A percentile compares a stretch with the other conserved stretches of the same genome.
These are phyloP conservation scores for Waltergamsia citrina DNA, from an alignment of 2,329 filamentous ascomycete genomes.

Conservation along the genomic window DNA sequence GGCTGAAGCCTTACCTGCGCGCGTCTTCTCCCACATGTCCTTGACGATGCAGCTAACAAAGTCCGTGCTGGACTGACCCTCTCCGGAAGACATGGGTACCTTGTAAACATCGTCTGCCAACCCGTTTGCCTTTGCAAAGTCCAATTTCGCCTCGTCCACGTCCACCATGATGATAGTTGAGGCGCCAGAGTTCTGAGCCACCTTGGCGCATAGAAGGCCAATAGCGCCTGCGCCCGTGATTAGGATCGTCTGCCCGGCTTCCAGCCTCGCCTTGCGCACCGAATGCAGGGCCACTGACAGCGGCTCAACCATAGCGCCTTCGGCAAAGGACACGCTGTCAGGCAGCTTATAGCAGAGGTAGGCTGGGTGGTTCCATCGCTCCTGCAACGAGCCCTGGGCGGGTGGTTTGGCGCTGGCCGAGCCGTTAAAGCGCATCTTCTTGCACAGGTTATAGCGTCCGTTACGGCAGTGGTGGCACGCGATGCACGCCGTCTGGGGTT, in stretches of 20 bases:
- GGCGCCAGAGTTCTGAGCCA: not conserved
- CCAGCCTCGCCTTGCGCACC: conserved; percentile 12
- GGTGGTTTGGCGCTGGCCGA: conserved; percentile 48
- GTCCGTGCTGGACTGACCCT: no score
- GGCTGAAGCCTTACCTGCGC: not conserved
- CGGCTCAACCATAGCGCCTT: conserved; percentile 40
- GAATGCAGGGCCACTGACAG: conserved; percentile 42
- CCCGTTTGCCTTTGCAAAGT: conserved; percentile 6
- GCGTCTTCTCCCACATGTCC: no score
- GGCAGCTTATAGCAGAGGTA: conserved; percentile 39
- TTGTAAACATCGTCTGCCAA: not conserved
- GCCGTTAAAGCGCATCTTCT: conserved; percentile 48
- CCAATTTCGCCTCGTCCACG: conserved; percentile 19
- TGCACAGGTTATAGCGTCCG: conserved; percentile 52
- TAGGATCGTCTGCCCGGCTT: conserved; percentile 10
- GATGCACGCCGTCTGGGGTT: conserved; percentile 53
- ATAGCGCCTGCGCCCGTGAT: conserved; percentile 26
- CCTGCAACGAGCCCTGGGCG: conserved; percentile 45
- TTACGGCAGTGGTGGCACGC: conserved; percentile 45
- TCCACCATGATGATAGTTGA: conserved; percentile 9
- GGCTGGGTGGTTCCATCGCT: conserved; percentile 49
- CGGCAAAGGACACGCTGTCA: conserved; percentile 35
- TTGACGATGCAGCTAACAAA: no score
- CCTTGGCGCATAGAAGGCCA: conserved; percentile 21
- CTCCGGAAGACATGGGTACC: no score